Percentiles rank a stretch among this genome's conserved stretches.
Conservation (phyloP, 441 rosid species). For the Oxalis stricta region DNA sequence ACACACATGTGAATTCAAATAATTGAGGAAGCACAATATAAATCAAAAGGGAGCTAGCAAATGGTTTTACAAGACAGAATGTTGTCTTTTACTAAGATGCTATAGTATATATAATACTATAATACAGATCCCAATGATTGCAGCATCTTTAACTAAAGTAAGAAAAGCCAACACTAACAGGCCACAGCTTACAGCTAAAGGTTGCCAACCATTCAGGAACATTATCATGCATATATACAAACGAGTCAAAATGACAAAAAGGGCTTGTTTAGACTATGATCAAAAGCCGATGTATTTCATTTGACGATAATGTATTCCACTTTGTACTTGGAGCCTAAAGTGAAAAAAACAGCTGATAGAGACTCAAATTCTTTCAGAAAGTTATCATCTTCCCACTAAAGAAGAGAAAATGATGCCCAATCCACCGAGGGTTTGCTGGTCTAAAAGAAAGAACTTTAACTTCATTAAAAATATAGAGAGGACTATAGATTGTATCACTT, state of each 20-base stretch:
- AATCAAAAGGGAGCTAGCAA: neutral
- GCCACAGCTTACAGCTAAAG: neutral
- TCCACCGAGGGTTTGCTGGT: neutral
- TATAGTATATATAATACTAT: neutral
- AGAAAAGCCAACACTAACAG: conserved; percentile 3
- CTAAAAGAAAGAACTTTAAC: neutral
- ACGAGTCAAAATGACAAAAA: conserved; percentile 1
- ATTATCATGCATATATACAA: conserved; percentile 3
- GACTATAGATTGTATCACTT: neutral
- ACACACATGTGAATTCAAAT: neutral
- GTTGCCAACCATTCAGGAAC: conserved; percentile 2
- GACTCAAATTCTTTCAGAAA: neutral
- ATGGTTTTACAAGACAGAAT: neutral
- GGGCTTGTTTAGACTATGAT: conserved; percentile 1
- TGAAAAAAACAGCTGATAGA: neutral
- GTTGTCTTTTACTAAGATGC: neutral
- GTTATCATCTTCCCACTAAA: neutral
- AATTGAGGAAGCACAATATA: too few species aligned
- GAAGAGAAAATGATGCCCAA: conserved; percentile 3
- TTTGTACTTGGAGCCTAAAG: neutral
- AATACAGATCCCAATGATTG: conserved; percentile 19
- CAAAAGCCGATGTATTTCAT: neutral
- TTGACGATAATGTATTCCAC: too few species aligned
- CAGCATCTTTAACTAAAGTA: conserved; percentile 18
- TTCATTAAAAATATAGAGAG: neutral